These are phyloP conservation scores for Backusella westeae DNA, from an alignment of 192 early-diverging fungal species.

Conservation along the genomic window DNA sequence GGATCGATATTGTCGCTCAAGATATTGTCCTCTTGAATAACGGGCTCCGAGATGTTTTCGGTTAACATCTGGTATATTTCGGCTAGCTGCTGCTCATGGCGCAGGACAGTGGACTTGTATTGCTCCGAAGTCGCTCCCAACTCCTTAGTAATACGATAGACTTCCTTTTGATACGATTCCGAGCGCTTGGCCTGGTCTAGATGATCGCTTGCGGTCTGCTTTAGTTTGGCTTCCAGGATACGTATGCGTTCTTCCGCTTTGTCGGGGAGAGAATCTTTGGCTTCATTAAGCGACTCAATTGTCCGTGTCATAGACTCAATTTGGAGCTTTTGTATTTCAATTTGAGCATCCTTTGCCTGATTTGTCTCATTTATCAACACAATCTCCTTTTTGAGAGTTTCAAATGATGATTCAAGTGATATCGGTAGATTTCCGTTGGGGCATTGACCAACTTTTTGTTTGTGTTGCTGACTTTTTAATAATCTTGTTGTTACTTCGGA, in stretches of 20 bases:
- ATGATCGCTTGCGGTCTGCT: background rate
- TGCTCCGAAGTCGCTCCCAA: background rate
- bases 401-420: background rate
- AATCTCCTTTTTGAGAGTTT: constrained; percentile 5
- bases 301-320: background rate
- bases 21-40: background rate
- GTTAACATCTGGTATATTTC: background rate
- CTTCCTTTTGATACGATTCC: constrained; percentile 2
- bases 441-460: background rate
- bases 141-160: constrained; percentile 11
- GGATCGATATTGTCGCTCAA: background rate
- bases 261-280: background rate
- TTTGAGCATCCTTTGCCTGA: background rate
- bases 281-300: background rate
- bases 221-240: background rate
- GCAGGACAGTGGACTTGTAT: background rate
- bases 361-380: background rate
- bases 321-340: background rate
- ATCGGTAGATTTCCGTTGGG: background rate
- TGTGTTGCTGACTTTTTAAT: background rate
- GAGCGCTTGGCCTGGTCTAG: background rate
- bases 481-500: background rate
- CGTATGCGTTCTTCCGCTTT: background rate
- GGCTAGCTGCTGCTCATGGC: background rate
- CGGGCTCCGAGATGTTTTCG: background rate